Base-by-base conservation (phyloP, 805 yeast species). In the Kuraishia piskuri region DNA sequence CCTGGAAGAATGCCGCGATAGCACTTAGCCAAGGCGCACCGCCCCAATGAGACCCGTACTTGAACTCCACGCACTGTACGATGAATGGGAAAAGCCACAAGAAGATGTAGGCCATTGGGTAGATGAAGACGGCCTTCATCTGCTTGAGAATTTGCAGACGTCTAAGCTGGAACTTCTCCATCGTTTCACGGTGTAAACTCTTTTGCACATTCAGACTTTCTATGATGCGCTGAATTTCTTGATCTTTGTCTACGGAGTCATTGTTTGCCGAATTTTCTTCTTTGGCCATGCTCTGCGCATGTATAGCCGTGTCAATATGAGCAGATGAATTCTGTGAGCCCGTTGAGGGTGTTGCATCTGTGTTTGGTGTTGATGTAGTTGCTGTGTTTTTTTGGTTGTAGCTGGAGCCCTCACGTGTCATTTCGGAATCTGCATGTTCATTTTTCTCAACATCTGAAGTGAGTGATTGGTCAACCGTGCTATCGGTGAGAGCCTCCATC, bases 11-110 rank as follows among this genome's bases (percentile, higher is more conserved):
- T 0, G 94, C 86, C n/a, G 86, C 81, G 53, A 86, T 68, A 52
- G 80, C 77, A 52, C 79, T 77, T 46, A 88, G 66, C 85, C 92
- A 85, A 55, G 76, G 76, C 8, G 79, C 73, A 2, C 86, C 80
- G 1, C 80, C 79, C 21, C 75, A 64, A 54, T 78, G 82, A 59
- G 75, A 70, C 44, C 73, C 70, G 59, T 77, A 71, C 61, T 79
- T 82, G 9, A 88, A 74, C 46, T 60, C 58, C 23, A 58, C 57
- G 53, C 82, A 73, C 60, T 86, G 87, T 37, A 80, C 73, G 4
- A 84, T 77, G 56, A 88, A 78, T 1, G 97, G 97, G 58, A 87
- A 84, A 21, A 85, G 63, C 97, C 97, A 90, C 49, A 90, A 68
- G 24, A 86, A 73, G 54, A 89, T 74, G 66, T 89, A 90, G 1